These are phyloP conservation scores for Alternaria alternata DNA, from an alignment of 2,329 filamentous ascomycete species.

Conservation along the genomic window DNA sequence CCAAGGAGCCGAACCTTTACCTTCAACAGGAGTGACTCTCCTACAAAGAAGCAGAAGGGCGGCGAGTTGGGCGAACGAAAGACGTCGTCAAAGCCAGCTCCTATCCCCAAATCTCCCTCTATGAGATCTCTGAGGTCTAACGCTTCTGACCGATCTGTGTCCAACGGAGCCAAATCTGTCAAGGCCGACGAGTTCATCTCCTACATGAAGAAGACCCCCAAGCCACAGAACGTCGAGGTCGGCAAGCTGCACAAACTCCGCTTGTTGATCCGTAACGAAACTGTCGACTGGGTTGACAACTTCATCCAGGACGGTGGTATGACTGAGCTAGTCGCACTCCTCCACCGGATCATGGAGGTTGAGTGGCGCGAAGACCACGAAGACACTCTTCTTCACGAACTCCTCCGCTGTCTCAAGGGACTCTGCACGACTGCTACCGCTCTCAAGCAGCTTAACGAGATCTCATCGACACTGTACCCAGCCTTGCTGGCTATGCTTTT, in stretches of 20 bases:
- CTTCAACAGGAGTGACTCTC: slow-evolving; percentile 75
- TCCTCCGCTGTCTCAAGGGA: slow-evolving; percentile 90
- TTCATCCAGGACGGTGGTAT: slow-evolving; percentile 92
- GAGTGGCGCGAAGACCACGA: slow-evolving; percentile 99
- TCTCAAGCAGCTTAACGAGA: slow-evolving; percentile 79
- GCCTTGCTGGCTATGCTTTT: slow-evolving; percentile 89
- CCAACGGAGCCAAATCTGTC: slow-evolving; percentile 76
- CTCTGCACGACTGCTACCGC: slow-evolving; percentile 91
- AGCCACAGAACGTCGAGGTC: slow-evolving; percentile 87
- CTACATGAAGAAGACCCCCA: slow-evolving; percentile 81
- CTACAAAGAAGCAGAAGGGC: slow-evolving; percentile 76
- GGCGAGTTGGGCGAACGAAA: slow-evolving; percentile 62
- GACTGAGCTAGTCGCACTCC: slow-evolving; percentile 84
- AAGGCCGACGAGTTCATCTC: slow-evolving; percentile 84
- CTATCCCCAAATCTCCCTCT: slow-evolving; percentile 70
- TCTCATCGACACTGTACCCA: slow-evolving; percentile 84
- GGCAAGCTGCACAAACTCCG: slow-evolving; percentile 93
- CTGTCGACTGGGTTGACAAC: slow-evolving; percentile 91
- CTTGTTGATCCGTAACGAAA: slow-evolving; percentile 89
- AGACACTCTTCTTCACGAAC: slow-evolving; percentile 89
- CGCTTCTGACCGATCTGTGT: slow-evolving; percentile 66
- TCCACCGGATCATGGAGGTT: slow-evolving; percentile 92
- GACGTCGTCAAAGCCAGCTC: slow-evolving; percentile 72
- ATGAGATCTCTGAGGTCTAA: slow-evolving; percentile 63
- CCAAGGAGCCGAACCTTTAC: slow-evolving; percentile 81